Conservation (phyloP, 179 eudicot species). For the Spergularia azorica region DNA sequence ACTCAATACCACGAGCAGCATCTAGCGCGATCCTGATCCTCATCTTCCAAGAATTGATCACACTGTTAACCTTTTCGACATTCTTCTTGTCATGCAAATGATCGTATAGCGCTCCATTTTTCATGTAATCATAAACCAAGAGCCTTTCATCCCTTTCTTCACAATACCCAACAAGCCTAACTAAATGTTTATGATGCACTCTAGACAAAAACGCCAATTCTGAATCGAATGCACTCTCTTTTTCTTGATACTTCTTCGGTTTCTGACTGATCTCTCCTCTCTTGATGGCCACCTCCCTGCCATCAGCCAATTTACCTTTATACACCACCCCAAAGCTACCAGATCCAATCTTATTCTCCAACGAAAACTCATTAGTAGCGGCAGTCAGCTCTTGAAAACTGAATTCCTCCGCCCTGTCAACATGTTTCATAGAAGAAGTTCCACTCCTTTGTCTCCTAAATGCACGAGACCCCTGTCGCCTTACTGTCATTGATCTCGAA, state of each 20-base stretch:
- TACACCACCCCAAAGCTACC: conserved; percentile 95
- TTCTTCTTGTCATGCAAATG: conserved; percentile 76
- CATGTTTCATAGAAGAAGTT: conserved; percentile 63
- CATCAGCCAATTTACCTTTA: conserved; percentile 71
- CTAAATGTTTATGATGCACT: conserved; percentile 91
- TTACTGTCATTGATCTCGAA: conserved; percentile 63
- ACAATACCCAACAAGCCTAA: conserved; percentile 88
- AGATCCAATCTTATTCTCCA: conserved; percentile 80
- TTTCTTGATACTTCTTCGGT: conserved; percentile 75
- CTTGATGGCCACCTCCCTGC: conserved; percentile 93
- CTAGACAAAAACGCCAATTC: conserved; percentile 83
- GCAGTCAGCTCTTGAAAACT: conserved; percentile 62
- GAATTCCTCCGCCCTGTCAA: conserved; percentile 79
- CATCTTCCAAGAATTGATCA: conserved; percentile 79
- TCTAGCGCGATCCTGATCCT: conserved; percentile 84
- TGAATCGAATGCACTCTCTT: conserved; percentile 88
- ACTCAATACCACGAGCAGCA: conserved; percentile 90
- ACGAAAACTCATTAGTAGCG: conserved; percentile 69
- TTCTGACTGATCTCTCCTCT: conserved; percentile 62
- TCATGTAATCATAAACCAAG: conserved; percentile 89
- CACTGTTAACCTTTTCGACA: conserved; percentile 52
- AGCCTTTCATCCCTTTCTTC: conserved; percentile 87
- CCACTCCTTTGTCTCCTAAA: conserved; percentile 87
- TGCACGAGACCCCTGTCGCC: conserved; percentile 66
- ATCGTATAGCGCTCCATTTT: conserved; percentile 81